phyloP scores from a whole-genome alignment of 805 yeast species.

The Cyberlindnera veronae region DNA sequence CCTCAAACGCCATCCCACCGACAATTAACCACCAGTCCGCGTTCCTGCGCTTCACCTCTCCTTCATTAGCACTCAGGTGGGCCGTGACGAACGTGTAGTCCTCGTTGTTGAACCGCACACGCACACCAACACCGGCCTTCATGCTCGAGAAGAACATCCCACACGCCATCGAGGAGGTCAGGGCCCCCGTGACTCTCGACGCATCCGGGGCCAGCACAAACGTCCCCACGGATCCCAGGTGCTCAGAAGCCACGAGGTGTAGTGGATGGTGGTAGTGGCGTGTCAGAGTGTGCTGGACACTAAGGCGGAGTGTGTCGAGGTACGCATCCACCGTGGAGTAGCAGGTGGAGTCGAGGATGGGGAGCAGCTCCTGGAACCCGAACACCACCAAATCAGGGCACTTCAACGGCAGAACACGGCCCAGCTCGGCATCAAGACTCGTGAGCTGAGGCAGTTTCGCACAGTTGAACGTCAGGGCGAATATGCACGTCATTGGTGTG shows the following conservation, averaged over 20 bases:
- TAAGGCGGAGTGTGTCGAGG: constrained; percentile 35
- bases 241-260: constrained; percentile 37
- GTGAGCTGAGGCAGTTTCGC: constrained; percentile 42
- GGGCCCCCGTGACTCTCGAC: background rate
- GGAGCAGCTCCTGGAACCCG: constrained; percentile 64
- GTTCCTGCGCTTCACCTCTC: constrained; percentile 52
- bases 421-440: constrained; percentile 28
- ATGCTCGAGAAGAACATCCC: constrained; percentile 47
- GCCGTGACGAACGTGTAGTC: constrained; percentile 58
- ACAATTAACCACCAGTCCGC: constrained; percentile 47
- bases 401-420: constrained; percentile 29
- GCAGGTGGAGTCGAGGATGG: constrained; percentile 52
- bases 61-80: constrained; percentile 82
- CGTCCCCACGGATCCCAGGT: constrained; percentile 57
- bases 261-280: constrained; percentile 39
- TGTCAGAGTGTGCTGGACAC: constrained; percentile 34
- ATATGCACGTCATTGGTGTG: constrained; percentile 17
- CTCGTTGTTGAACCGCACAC: constrained; percentile 36
- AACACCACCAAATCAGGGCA: constrained; percentile 50
- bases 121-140: constrained; percentile 71
- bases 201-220: constrained; percentile 40
- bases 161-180: constrained; percentile 5
- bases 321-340: constrained; percentile 34
- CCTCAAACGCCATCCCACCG: constrained; percentile 53
- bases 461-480: constrained; percentile 48